Base-by-base conservation (phyloP, 495 filamentous ascomycete species). In the Penicillium lagena region DNA sequence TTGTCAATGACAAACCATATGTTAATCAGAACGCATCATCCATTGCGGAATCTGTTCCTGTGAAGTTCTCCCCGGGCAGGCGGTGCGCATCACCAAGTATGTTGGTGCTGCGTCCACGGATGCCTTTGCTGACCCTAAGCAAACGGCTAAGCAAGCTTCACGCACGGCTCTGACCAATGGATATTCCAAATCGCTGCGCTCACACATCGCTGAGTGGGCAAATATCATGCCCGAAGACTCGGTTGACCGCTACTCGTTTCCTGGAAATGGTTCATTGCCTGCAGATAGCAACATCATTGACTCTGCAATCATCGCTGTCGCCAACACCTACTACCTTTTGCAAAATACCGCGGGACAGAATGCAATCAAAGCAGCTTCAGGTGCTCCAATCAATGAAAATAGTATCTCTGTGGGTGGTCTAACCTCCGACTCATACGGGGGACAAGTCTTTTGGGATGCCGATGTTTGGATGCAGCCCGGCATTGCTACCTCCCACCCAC, bases 391-490 rank as follows among this genome's bases (percentile, higher is more conserved):
- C 10, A 73, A 77, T 41, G 55, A 63, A 5, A 65, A 81, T 59
- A 83, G 81, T 43, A 80, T 83, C 37, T 63, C 73, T 7, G 81
- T 83, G 35, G 77, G 77, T 46, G 81, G 81, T 1, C 56, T 85
- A 35, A 77, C 74, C 1, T 81, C 78, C 7, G 78, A 81, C 40
- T 80, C 76, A 7, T 85, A 85, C 46, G 81, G 65, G 28, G 81
- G 81, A 1, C 62, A 75, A 27, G 65, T 83, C 29, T 83, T 84
- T 54, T 84, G 80, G 80, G 81, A 85, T 59, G 78, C 80, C 11
- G 81, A 78, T 56, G 56, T 81, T 37, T 85, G 81, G 79, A 83
- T 83, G 81, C 77, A 81, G 14, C 81, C 81, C 14, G 79, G 80
- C 8, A 63, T 85, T 8, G 76, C 75, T 13, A 64, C 77, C 6